Conservation (phyloP, 192 early-diverging fungal species). For the Allomyces arbusculus region DNA sequence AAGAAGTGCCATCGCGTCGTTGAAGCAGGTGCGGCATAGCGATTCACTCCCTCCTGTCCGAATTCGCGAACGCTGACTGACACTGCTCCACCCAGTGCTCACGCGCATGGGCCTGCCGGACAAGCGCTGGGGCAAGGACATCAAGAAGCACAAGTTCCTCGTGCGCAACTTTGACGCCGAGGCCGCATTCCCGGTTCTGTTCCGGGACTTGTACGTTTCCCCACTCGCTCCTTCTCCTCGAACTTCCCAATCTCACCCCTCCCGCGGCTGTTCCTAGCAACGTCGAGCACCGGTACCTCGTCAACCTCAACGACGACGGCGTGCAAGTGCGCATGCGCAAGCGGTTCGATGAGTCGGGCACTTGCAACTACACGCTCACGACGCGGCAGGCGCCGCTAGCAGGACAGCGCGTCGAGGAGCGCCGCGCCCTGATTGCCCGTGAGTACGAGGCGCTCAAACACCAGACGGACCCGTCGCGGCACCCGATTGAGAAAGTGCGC, state of each 20-base stretch:
- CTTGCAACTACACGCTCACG: constrained; percentile 6
- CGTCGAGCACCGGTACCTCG: constrained; percentile 19
- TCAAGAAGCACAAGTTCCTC: constrained; percentile 22
- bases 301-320: constrained; percentile 14
- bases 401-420: constrained; percentile 18
- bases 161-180: constrained; percentile 11
- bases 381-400: constrained; percentile 11
- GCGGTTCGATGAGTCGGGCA: constrained; percentile 1
- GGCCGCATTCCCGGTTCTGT: constrained; percentile 12
- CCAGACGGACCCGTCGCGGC: constrained; percentile 15
- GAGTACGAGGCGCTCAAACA: constrained; percentile 19
- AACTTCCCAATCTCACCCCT: too few relatives aligned
- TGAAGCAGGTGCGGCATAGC: constrained; percentile 5
- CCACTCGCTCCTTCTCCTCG: too few relatives aligned
- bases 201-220: constrained; percentile 11
- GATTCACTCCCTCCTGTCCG: not conserved
- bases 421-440: constrained; percentile 11
- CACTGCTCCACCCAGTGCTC: constrained; percentile 1
- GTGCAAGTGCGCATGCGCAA: constrained; percentile 18
- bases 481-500: constrained; percentile 11
- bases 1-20: constrained; percentile 20
- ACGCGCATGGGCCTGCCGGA: constrained; percentile 15
- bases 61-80: not conserved
- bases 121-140: constrained; percentile 7
- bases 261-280: too few relatives aligned